A percentile compares a stretch with the other conserved stretches of the same genome.
phyloP scores from a whole-genome alignment of 306 rosid species.

The Vigna angularis region DNA sequence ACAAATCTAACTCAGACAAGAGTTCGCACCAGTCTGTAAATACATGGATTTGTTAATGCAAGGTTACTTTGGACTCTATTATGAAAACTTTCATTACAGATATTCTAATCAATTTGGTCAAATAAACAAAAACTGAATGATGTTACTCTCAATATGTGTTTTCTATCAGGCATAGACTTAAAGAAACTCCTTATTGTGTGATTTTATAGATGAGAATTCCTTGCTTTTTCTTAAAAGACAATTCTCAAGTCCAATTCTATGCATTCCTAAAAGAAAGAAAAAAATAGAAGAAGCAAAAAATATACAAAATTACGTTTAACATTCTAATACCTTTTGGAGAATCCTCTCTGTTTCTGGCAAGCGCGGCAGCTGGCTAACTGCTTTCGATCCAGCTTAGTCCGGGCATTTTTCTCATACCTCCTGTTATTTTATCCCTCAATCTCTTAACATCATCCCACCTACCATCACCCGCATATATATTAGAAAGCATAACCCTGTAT shows the following conservation, averaged over 20 bases:
- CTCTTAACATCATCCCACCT: constrained; percentile 78
- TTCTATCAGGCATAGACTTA: constrained; percentile 10
- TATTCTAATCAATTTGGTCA: constrained; percentile 17
- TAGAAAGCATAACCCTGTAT: constrained; percentile 80
- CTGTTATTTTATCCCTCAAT: constrained; percentile 68
- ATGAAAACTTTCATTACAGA: constrained; percentile 24
- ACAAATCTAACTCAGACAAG: constrained; percentile 13
- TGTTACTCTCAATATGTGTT: constrained; percentile 31
- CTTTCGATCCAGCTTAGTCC: constrained; percentile 77
- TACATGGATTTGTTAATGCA: neutral
- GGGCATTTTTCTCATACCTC: constrained; percentile 60
- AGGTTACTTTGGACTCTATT: neutral
- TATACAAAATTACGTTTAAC: neutral
- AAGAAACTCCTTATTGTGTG: constrained; percentile 6
- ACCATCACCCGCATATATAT: constrained; percentile 76
- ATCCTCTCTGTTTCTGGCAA: constrained; percentile 26
- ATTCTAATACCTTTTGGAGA: constrained; percentile 35
- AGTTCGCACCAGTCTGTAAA: constrained; percentile 9
- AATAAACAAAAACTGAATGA: constrained; percentile 11
- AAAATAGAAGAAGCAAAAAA: constrained; percentile 7
- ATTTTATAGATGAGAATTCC: constrained; percentile 38
- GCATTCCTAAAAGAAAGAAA: constrained; percentile 6
- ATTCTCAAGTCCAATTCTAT: constrained; percentile 29
- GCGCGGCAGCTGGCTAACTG: constrained; percentile 20
- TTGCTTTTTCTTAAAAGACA: constrained; percentile 13